phyloP scores from a whole-genome alignment of 2,329 filamentous ascomycete genomes.

The Trichoderma simmonsii region DNA sequence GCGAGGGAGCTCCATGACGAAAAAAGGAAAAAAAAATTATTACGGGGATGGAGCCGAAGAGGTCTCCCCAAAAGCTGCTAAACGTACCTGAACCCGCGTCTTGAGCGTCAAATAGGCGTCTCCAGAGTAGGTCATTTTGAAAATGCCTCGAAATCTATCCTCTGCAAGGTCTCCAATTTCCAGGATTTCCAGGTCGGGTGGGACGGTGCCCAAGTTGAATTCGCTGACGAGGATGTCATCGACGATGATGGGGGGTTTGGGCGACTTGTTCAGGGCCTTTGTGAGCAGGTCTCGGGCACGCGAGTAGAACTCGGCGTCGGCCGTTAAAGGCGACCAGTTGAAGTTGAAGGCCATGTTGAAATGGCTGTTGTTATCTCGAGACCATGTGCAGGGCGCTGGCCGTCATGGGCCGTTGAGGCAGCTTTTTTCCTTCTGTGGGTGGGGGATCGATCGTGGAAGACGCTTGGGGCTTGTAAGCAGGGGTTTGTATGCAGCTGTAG shows the following conservation, averaged over 20 bases:
- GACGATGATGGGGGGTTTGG: constrained; percentile 97
- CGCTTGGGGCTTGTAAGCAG: constrained; percentile 9
- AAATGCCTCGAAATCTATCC: constrained; percentile 94
- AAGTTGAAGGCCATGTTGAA: constrained; percentile 98
- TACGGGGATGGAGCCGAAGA: constrained; percentile 16
- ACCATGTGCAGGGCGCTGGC: constrained; percentile 32
- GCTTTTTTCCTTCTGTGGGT: not conserved
- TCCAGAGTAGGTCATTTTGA: constrained; percentile 98
- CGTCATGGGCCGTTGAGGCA: constrained; percentile 19
- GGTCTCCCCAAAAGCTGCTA: not conserved
- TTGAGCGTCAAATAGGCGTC: constrained; percentile 94
- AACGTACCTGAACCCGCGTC: constrained; percentile 83
- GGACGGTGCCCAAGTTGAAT: constrained; percentile 91
- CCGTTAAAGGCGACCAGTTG: constrained; percentile 99
- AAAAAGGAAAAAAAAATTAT: not conserved
- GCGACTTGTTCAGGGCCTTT: constrained; percentile 92
- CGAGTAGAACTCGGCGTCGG: constrained; percentile 86
- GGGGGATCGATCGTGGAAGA: constrained; percentile 9
- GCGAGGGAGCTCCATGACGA: constrained; percentile 13
- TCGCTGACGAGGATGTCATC: constrained; percentile 99
- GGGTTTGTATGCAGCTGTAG: not conserved
- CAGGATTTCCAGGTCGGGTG: constrained; percentile 91
- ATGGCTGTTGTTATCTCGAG: constrained; percentile 39
- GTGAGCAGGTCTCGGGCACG: constrained; percentile 93
- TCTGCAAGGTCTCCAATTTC: constrained; percentile 97